Conservation (phyloP, 495 filamentous ascomycete genomes). For the Trichoderma reesei region DNA sequence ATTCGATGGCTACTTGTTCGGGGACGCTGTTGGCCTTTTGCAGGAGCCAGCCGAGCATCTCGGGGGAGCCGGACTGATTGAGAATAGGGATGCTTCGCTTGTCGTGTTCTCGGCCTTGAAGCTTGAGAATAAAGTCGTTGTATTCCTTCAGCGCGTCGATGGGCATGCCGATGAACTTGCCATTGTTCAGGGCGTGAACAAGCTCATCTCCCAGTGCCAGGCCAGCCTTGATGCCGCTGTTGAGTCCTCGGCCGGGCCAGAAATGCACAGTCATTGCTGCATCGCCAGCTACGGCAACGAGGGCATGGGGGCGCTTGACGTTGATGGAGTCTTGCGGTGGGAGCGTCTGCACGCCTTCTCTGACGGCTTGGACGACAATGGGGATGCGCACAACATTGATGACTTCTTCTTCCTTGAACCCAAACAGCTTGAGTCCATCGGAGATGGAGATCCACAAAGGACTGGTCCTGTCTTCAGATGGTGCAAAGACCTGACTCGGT, state of each 20-base stretch:
- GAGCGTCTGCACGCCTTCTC: conserved; percentile 26
- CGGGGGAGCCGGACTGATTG: conserved; percentile 26
- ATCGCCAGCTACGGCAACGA: conserved; percentile 25
- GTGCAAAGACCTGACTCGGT: conserved; percentile 24
- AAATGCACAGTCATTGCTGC: conserved; percentile 29
- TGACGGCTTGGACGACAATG: conserved; percentile 30
- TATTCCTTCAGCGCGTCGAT: conserved; percentile 25
- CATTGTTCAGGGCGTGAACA: conserved; percentile 22
- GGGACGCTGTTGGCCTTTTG: conserved; percentile 21
- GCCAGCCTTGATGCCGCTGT: conserved; percentile 28
- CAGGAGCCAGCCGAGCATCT: conserved; percentile 26
- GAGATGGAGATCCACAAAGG: conserved; percentile 27
- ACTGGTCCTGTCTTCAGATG: conserved; percentile 23
- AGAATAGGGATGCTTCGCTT: conserved; percentile 31
- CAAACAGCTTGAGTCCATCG: conserved; percentile 31
- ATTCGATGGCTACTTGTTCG: conserved; percentile 25
- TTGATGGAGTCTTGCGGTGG: conserved; percentile 21
- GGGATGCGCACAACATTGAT: conserved; percentile 32
- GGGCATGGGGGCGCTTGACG: conserved; percentile 24
- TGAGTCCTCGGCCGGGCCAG: conserved; percentile 26
- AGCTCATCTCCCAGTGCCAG: conserved; percentile 26
- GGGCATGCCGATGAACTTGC: conserved; percentile 21
- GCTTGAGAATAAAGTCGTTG: conserved; percentile 29
- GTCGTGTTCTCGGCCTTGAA: conserved; percentile 27
- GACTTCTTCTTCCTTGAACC: conserved; percentile 31